A percentile compares a stretch with the other conserved stretches of the same genome.
These are phyloP conservation scores for Panellus pusillus DNA, from an alignment of 768 basidiomycete genomes.

Conservation along the genomic window DNA sequence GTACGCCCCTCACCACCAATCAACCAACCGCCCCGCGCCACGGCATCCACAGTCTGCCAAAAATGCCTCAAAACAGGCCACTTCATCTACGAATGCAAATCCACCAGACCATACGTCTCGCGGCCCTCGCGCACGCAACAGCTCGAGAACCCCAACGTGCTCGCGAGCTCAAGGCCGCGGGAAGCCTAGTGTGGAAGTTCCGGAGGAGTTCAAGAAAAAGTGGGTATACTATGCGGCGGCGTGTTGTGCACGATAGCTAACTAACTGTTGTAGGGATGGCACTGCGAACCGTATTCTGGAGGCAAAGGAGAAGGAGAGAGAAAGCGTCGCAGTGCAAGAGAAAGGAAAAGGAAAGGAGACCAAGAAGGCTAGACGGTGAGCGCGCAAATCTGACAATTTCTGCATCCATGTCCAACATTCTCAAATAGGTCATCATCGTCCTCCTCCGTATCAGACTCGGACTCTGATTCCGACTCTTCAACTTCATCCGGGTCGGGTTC, in stretches of 20 bases:
- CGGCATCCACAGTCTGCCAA: constrained; percentile 72
- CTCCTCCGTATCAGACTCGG: constrained; percentile 42
- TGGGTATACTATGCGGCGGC: constrained; percentile 34
- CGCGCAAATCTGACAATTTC: background rate
- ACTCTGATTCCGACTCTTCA: constrained; percentile 35
- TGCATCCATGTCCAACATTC: background rate
- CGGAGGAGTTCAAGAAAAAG: constrained; percentile 89
- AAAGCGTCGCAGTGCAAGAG: constrained; percentile 37
- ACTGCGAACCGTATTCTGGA: constrained; percentile 85
- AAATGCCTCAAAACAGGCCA: constrained; percentile 79
- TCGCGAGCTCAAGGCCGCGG: constrained; percentile 66
- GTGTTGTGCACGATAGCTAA: background rate
- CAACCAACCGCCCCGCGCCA: constrained; percentile 57
- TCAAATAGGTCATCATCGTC: constrained; percentile 26
- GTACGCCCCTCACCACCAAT: constrained; percentile 68
- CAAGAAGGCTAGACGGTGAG: constrained; percentile 40
- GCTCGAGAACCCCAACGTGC: constrained; percentile 72
- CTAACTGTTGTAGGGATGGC: constrained; percentile 50
- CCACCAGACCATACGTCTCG: constrained; percentile 74
- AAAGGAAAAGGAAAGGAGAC: constrained; percentile 37
- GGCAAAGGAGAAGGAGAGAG: constrained; percentile 76
- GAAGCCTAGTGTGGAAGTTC: constrained; percentile 79
- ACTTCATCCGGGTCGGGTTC: constrained; percentile 28
- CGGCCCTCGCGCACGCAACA: constrained; percentile 88
- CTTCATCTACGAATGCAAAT: constrained; percentile 90